phyloP scores from a whole-genome alignment of 1,284 basidiomycete species.

The Cutaneotrichosporon sp. region DNA sequence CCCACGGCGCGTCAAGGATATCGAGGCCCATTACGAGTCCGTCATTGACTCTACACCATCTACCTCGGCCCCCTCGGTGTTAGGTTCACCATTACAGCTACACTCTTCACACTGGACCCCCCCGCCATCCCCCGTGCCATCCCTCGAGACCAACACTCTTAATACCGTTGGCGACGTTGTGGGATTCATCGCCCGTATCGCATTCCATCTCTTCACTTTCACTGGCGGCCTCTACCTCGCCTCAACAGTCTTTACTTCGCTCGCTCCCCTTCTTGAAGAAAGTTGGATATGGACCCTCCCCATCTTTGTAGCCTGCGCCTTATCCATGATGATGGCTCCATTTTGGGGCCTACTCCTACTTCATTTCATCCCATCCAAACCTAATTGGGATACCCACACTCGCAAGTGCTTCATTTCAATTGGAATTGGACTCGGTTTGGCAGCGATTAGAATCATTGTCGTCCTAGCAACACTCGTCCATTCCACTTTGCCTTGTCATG shows the following conservation, averaged over 20 bases:
- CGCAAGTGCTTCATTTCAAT: not conserved
- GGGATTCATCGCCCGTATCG: not conserved
- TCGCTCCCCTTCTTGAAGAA: not conserved
- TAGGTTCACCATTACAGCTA: not conserved
- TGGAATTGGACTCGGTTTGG: not conserved
- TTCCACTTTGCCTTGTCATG: not conserved
- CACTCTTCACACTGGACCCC: not conserved
- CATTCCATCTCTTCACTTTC: not conserved
- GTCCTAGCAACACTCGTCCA: not conserved
- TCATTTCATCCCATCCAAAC: not conserved
- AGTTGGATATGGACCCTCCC: not conserved
- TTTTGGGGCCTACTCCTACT: not conserved
- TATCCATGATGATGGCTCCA: not conserved
- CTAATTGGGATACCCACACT: not conserved
- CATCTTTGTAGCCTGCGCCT: not conserved
- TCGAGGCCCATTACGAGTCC: no score
- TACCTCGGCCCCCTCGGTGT: no score
- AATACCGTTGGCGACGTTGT: not conserved
- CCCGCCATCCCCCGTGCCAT: not conserved
- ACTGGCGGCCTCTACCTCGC: slow-evolving; percentile 1
- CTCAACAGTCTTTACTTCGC: not conserved
- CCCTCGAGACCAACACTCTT: not conserved
- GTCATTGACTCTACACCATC: no score
- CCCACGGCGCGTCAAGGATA: no score
- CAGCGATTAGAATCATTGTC: not conserved